These are phyloP conservation scores for Botryobasidium botryosum DNA, from an alignment of 768 basidiomycete genomes.

Conservation along the genomic window DNA sequence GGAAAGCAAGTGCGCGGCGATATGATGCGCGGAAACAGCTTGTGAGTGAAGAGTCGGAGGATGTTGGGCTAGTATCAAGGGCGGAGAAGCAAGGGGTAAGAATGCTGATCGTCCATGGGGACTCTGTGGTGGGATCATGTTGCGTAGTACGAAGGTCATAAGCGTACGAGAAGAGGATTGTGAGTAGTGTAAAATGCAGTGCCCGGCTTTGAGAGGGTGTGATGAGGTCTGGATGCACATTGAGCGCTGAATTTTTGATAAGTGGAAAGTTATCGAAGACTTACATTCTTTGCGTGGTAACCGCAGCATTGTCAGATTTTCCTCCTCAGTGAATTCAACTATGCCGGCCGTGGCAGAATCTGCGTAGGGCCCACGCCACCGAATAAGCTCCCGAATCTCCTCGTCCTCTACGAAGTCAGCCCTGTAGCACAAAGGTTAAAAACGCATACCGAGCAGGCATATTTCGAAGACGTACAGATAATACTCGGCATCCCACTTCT, in stretches of 20 bases:
- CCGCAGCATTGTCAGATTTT: slow-evolving; percentile 46
- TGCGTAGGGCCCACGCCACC: slow-evolving; percentile 44
- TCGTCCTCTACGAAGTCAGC: slow-evolving; percentile 69
- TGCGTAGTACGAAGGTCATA: slow-evolving; percentile 70
- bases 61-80: slow-evolving; percentile 50
- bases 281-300: slow-evolving; percentile 37
- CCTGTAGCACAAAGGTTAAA: slow-evolving; percentile 25
- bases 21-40: slow-evolving; percentile 44
- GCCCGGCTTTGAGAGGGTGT: slow-evolving; percentile 36
- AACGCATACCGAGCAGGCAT: background rate
- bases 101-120: slow-evolving; percentile 67
- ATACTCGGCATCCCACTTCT: slow-evolving; percentile 70
- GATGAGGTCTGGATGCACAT: slow-evolving; percentile 36
- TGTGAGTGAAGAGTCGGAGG: slow-evolving; percentile 17
- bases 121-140: slow-evolving; percentile 69
- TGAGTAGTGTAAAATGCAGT: slow-evolving; percentile 51
- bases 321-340: slow-evolving; percentile 50
- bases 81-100: slow-evolving; percentile 70
- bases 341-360: slow-evolving; percentile 15
- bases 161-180: slow-evolving; percentile 60
- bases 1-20: slow-evolving; percentile 58
- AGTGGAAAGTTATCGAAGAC: slow-evolving; percentile 9
- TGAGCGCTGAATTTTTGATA: background rate
- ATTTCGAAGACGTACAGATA: slow-evolving; percentile 44
- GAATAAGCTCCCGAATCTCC: slow-evolving; percentile 50